phyloP scores from a whole-genome alignment of 306 rosid species.

The Acacia acuminata region DNA sequence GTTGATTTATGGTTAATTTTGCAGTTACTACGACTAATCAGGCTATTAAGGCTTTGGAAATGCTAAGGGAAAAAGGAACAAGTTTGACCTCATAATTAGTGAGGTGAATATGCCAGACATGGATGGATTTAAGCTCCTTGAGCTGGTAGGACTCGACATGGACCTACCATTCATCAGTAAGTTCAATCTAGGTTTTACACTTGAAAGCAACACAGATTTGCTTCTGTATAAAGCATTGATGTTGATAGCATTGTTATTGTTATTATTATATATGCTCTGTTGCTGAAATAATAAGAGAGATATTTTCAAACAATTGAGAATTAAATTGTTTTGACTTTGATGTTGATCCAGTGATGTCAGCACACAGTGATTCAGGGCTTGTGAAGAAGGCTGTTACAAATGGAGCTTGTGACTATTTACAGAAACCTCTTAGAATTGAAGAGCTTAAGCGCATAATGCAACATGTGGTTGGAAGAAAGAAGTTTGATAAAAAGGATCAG shows the following conservation, averaged over 20 bases:
- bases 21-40: slow-evolving; percentile 74
- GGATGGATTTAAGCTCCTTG: no score
- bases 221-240: not conserved
- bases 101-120: slow-evolving; percentile 90
- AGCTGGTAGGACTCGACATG: slow-evolving; percentile 79
- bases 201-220: not conserved
- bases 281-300: not conserved
- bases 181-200: slow-evolving; percentile 28
- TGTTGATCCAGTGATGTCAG: slow-evolving; percentile 69
- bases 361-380: slow-evolving; percentile 58
- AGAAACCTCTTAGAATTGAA: slow-evolving; percentile 77
- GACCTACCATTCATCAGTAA: slow-evolving; percentile 90
- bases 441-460: slow-evolving; percentile 85
- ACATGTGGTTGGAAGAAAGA: slow-evolving; percentile 71
- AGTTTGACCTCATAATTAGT: slow-evolving; percentile 75
- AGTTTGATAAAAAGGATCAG: slow-evolving; percentile 51
- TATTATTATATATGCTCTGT: not conserved
- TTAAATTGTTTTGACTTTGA: not conserved
- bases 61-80: slow-evolving; percentile 71
- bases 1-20: slow-evolving; percentile 35
- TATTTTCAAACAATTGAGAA: not conserved
- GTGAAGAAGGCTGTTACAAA: slow-evolving; percentile 85
- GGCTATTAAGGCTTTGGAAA: slow-evolving; percentile 64
- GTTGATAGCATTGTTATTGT: not conserved
- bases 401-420: slow-evolving; percentile 88